A percentile compares a stretch with the other conserved stretches of the same genome.
Conservation (phyloP, 495 filamentous ascomycete species). For the Symbiotaphrina buchneri region DNA sequence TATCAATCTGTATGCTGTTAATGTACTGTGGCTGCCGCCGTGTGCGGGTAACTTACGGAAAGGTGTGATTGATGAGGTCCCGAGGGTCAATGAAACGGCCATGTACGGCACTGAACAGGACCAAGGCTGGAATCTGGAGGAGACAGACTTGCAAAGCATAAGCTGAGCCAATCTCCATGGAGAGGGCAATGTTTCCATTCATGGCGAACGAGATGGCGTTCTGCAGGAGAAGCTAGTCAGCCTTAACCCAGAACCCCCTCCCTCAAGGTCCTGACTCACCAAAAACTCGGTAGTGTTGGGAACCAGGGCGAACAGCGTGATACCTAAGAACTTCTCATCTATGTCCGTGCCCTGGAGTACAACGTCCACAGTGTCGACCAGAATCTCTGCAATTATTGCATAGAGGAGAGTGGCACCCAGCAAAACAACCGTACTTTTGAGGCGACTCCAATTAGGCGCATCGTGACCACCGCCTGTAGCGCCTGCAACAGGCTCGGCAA, state of each 20-base stretch:
- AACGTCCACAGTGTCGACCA: constrained; percentile 90
- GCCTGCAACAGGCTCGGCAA: constrained; percentile 20
- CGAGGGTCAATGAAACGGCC: constrained; percentile 22
- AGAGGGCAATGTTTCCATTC: constrained; percentile 99
- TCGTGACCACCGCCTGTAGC: constrained; percentile 60
- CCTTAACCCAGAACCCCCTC: neutral
- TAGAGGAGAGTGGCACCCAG: constrained; percentile 83
- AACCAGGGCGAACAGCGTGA: constrained; percentile 90
- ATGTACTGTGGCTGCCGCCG: neutral
- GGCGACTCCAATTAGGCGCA: constrained; percentile 90
- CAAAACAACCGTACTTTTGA: constrained; percentile 73
- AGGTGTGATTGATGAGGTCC: constrained; percentile 54
- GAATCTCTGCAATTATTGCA: constrained; percentile 86
- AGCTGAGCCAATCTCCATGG: constrained; percentile 96
- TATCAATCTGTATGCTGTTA: constrained; percentile 36
- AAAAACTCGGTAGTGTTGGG: constrained; percentile 97
- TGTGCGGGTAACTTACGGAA: constrained; percentile 27
- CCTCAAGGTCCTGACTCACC: constrained; percentile 26
- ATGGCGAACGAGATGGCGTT: constrained; percentile 99
- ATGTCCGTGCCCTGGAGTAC: constrained; percentile 77
- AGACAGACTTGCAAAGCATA: constrained; percentile 95
- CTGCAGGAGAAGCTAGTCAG: constrained; percentile 16
- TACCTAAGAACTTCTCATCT: constrained; percentile 94
- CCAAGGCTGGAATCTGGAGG: constrained; percentile 85
- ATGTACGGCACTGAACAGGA: constrained; percentile 62